Base-by-base conservation (phyloP, 768 basidiomycete genomes). In the Termitomyces sp. region DNA sequence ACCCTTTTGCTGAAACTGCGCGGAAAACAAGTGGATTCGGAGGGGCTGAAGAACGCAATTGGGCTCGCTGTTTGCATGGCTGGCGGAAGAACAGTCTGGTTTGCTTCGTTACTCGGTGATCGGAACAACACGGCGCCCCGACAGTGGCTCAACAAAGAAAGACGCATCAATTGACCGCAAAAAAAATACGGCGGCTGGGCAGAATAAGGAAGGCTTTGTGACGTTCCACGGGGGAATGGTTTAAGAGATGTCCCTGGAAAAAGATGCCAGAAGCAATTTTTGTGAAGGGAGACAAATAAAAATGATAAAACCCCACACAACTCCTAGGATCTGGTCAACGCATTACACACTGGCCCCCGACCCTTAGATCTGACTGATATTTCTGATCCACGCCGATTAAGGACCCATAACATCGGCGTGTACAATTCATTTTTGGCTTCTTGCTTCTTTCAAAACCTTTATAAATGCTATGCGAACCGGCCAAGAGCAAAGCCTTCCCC, bases 301-400 rank as follows among this genome's bases (percentile, higher is more conserved):
- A 77, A 66, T 65, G 62, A 68, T 65, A 76, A 77, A 75, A 69
- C 75, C 73, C 76, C 74, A 76, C 77, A 75, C 74, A 75, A 74
- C 73, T 78, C 77, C 77, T 78, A 78, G 77, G 76, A 75, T 75
- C 73, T 73, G 73, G 69, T 70, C 68, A 65, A 63, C 55, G 54
- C 65, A 60, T 71, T 76, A 77, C 76, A 78, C 83, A 83, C 79
- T 78, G 69, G 62, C 58, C 66, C 64, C 73, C 79, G 85, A 86
- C 85, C 85, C 85, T 86, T 84, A 86, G 84, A 86, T 86, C 83
- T 86, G 81, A 82, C 83, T 54, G 52, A 78, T 82, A 48, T 81
- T 78, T 79, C 80, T 81, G 83, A 82, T 84, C 78, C 72, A 77
- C 73, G 73, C 80, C 76, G 76, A 77, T 79, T 78, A 70, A 74